Conservation (phyloP, 306 rosid genomes). For the Crataegus laevigata region DNA sequence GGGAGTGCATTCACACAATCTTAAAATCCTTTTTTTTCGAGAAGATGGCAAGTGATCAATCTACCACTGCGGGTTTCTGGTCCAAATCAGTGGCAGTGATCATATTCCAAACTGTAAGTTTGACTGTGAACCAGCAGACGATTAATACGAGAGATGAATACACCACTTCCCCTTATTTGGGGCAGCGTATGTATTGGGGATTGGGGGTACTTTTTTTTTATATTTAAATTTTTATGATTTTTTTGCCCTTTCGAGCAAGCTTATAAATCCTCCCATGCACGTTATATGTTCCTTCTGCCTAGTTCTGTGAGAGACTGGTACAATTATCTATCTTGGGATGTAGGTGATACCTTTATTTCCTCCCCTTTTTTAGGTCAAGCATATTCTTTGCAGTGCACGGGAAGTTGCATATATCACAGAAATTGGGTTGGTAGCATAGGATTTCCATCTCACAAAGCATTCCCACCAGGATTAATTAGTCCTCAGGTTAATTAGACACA, state of each 20-base stretch:
- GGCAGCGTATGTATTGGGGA: too few species aligned
- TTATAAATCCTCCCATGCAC: neutral
- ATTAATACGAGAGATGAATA: too few species aligned
- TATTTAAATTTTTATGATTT: too few species aligned
- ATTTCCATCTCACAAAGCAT: neutral
- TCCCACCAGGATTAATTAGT: neutral
- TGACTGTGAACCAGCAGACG: too few species aligned
- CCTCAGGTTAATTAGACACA: neutral
- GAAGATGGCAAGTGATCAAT: too few species aligned
- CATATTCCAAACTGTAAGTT: too few species aligned
- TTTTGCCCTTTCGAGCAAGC: neutral
- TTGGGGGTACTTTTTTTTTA: too few species aligned
- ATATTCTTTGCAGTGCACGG: slow-evolving; percentile 21
- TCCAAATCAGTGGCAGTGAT: too few species aligned
- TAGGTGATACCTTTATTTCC: slow-evolving; percentile 28
- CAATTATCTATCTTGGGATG: slow-evolving; percentile 10
- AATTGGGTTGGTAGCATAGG: neutral
- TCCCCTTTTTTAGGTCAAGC: slow-evolving; percentile 22
- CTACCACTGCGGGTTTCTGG: too few species aligned
- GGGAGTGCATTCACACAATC: too few species aligned
- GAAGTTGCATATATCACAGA: neutral
- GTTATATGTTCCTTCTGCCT: neutral
- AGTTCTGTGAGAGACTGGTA: neutral
- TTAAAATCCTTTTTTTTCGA: too few species aligned
- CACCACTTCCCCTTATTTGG: too few species aligned